Base-by-base conservation (phyloP, 2,329 filamentous ascomycete species). In the Trichophyton rubrum region DNA sequence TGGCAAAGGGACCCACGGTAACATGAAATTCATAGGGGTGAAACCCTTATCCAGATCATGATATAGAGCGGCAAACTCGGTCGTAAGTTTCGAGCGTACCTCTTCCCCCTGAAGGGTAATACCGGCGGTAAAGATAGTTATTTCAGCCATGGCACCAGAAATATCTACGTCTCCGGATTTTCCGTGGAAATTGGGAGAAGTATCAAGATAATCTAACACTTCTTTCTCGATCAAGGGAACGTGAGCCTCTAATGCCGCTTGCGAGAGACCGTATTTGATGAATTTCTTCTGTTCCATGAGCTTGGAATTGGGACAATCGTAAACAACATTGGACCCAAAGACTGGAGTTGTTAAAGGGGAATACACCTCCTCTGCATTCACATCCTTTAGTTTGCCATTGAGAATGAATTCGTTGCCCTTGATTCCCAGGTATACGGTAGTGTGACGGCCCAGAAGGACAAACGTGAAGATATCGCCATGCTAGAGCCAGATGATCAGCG, bases 201-300 rank as follows among this genome's bases (percentile, higher is more conserved):
- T 74, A 64, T 78, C 75, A 68, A 84, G 70, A 68, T 82, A 85
- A 65, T 84, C 81, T 65, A 83, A 78, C 64, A 88, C 84, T 74
- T 95, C 90, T 67, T 80, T 75, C 64, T 83, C 80, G 70, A 95
- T 92, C 69, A 95, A 83, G 61, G 83, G 85, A 33, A 95, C 88
- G 74, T 95, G 92, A 53, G 82, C 83, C 66, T 78, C 77, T 60
- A 86, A 78, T 17, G 83, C 80, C 27, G 80, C 77, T 64, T 80
- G 76, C 1, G 82, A 85, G 62, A 86, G 78, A 33, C 83, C 83
- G 64, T 80, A 85, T 68, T 86, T 85, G 76, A 86, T 79, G 66
- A 86, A 85, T 70, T 93, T 93, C 79, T 95, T 95, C 80, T 95
- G 90, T 77, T 95, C 90, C 89, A 95, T 95, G 69, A 95, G 82